Conservation (phyloP, 2,329 filamentous ascomycete genomes). For the Alternaria sp. region DNA sequence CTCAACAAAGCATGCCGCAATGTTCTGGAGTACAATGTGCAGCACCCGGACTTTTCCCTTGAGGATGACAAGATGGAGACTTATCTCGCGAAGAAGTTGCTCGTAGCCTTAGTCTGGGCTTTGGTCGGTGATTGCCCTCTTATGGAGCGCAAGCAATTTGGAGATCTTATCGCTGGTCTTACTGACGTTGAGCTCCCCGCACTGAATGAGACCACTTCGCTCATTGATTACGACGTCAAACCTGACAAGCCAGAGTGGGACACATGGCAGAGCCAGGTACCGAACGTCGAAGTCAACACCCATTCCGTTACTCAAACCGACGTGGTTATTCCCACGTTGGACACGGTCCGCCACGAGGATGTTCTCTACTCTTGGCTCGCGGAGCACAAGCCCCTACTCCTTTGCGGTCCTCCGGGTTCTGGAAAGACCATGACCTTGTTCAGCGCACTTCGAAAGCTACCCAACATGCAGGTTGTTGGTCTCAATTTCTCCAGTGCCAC, state of each 20-base stretch:
- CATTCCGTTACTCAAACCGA: slow-evolving; percentile 98
- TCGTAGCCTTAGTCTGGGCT: slow-evolving; percentile 93
- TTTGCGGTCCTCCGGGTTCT: slow-evolving; percentile 96
- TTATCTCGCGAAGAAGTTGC: slow-evolving; percentile 90
- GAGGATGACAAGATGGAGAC: slow-evolving; percentile 88
- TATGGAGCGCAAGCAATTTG: slow-evolving; percentile 84
- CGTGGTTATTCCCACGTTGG: slow-evolving; percentile 95
- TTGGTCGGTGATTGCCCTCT: slow-evolving; percentile 94
- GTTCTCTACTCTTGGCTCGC: slow-evolving; percentile 99
- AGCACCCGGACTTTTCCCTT: slow-evolving; percentile 92
- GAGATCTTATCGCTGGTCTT: slow-evolving; percentile 80
- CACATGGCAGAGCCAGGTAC: slow-evolving; percentile 93
- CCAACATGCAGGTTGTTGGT: slow-evolving; percentile 98
- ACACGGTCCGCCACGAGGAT: slow-evolving; percentile 97
- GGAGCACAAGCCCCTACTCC: slow-evolving; percentile 94
- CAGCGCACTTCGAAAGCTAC: slow-evolving; percentile 92
- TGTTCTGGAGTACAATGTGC: slow-evolving; percentile 92
- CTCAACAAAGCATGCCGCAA: slow-evolving; percentile 93
- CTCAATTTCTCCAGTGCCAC: slow-evolving; percentile 99
- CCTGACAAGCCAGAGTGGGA: slow-evolving; percentile 89
- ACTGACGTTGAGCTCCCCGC: slow-evolving; percentile 86
- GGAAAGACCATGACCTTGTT: slow-evolving; percentile 99
- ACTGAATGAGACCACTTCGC: slow-evolving; percentile 76
- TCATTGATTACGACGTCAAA: slow-evolving; percentile 94
- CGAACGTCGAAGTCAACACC: slow-evolving; percentile 94